Base-by-base conservation (phyloP, 2,329 filamentous ascomycete species). In the Leptographium flavum region DNA sequence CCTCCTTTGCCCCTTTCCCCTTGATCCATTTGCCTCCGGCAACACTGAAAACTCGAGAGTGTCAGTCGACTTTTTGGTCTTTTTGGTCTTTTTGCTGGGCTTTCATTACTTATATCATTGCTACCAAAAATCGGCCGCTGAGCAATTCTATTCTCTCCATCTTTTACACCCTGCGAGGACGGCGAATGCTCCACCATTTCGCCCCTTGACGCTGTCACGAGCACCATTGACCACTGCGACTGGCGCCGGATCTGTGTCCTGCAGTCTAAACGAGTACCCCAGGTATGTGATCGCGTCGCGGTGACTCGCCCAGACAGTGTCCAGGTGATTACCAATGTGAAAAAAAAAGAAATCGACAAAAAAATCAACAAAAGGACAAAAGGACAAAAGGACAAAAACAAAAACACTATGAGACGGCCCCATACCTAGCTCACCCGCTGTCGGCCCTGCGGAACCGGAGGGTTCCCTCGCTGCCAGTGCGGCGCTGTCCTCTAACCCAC, bases 371-470 rank as follows among this genome's bases (percentile, higher is more conserved):
- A 27, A 27, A 27, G 25, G 9, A 37, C 6, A 37, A 37, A 37
- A 19, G 22, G 22, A 21, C 35, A n/a, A n/a, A n/a, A 37, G 11
- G 35, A 8, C 35, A 37, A 21, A 37, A 21, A 22, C n/a, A n/a
- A n/a, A n/a, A n/a, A n/a, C n/a, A n/a, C n/a, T n/a, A n/a, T n/a
- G n/a, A n/a, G n/a, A n/a, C 21, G 23, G n/a, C 15, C 17, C 35
- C 35, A 22, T 13, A 14, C 14, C 19, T 13, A 10, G 5, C 33
- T 21, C 8, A 7, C 35, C 21, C 7, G 15, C 28, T 39, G 37
- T 28, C 37, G 37, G 35, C 10, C 35, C 21, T 37, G 40, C 40
- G 40, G 40, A 42, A 42, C 22, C 40, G 40, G 40, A 33, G 14
- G n/a, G 22, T 14, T n/a, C n/a, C n/a, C 36, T 23, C 28, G 22